These are phyloP conservation scores for Plenodomus lindquistii DNA, from an alignment of 2,329 filamentous ascomycete genomes.

Conservation along the genomic window DNA sequence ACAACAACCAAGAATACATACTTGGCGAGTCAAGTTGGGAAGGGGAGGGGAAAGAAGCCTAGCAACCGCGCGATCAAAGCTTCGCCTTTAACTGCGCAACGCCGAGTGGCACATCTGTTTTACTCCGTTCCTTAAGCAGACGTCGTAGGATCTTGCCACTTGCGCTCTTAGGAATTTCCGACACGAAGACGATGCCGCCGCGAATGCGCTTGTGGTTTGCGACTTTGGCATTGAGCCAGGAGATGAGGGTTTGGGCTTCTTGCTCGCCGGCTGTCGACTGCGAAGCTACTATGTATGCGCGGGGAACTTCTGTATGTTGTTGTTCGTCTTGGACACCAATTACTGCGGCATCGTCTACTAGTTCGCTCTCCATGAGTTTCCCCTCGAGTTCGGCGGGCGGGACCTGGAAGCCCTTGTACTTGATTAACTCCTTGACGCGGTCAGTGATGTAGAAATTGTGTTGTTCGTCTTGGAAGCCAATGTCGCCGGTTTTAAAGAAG, in stretches of 20 bases:
- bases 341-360: conserved; percentile 32
- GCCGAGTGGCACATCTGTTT: conserved; percentile 20
- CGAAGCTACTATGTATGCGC: conserved; percentile 33
- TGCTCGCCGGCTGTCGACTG: conserved; percentile 13
- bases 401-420: conserved; percentile 38
- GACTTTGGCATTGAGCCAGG: conserved; percentile 27
- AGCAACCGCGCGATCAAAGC: no score
- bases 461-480: conserved; percentile 29
- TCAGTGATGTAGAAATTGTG: conserved; percentile 39
- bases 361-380: conserved; percentile 27
- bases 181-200: conserved; percentile 47
- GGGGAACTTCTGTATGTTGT: conserved; percentile 32
- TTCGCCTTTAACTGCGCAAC: neutral
- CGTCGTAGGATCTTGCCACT: conserved; percentile 53
- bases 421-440: conserved; percentile 38
- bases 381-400: conserved; percentile 36
- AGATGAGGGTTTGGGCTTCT: conserved; percentile 17
- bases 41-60: no score
- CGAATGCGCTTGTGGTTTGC: conserved; percentile 34
- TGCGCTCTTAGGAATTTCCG: conserved; percentile 53
- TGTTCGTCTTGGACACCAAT: conserved; percentile 31
- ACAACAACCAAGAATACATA: no score
- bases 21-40: no score
- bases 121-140: conserved; percentile 25
- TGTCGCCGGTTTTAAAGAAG: conserved; percentile 49